A percentile compares a stretch with the other conserved stretches of the same genome.
These are phyloP conservation scores for Hyaloscypha variabilis DNA, from an alignment of 495 filamentous ascomycete species.

Conservation along the genomic window DNA sequence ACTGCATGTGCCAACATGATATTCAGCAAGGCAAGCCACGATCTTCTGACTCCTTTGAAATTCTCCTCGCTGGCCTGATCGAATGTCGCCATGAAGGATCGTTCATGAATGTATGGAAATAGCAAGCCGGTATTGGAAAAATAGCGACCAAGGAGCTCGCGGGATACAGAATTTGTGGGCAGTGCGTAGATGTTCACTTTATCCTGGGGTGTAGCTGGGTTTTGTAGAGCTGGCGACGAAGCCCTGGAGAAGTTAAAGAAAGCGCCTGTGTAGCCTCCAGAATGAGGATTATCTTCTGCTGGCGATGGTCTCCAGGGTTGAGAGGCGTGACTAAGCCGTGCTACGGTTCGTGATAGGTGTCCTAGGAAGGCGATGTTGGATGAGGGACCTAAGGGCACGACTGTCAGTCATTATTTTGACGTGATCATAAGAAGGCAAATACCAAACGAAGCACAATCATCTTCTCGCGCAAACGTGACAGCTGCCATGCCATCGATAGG, in stretches of 20 bases:
- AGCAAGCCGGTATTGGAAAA: slow-evolving; percentile 41
- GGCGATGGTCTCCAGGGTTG: background rate
- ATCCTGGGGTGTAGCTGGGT: background rate
- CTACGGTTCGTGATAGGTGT: slow-evolving; percentile 36
- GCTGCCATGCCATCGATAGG: slow-evolving; percentile 48
- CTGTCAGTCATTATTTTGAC: no score
- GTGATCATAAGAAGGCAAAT: slow-evolving; percentile 8
- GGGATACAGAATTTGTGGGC: slow-evolving; percentile 30
- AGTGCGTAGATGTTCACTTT: slow-evolving; percentile 26
- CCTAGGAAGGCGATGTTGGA: slow-evolving; percentile 52
- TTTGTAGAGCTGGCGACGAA: background rate
- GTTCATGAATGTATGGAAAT: slow-evolving; percentile 41
- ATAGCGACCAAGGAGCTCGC: slow-evolving; percentile 35
- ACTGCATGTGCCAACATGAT: slow-evolving; percentile 31
- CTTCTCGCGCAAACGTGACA: slow-evolving; percentile 43
- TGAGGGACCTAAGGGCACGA: slow-evolving; percentile 44
- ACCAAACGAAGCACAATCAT: slow-evolving; percentile 53
- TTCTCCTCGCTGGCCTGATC: slow-evolving; percentile 33
- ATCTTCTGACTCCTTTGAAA: slow-evolving; percentile 34
- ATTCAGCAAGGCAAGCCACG: slow-evolving; percentile 33
- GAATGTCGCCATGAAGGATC: slow-evolving; percentile 39
- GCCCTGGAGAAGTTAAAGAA: background rate
- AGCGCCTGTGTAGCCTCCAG: no score
- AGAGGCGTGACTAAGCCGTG: slow-evolving; percentile 6
- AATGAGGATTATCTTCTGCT: background rate